These are phyloP conservation scores for Diaporthe ilicicola DNA, from an alignment of 2,329 filamentous ascomycete genomes.

Conservation along the genomic window DNA sequence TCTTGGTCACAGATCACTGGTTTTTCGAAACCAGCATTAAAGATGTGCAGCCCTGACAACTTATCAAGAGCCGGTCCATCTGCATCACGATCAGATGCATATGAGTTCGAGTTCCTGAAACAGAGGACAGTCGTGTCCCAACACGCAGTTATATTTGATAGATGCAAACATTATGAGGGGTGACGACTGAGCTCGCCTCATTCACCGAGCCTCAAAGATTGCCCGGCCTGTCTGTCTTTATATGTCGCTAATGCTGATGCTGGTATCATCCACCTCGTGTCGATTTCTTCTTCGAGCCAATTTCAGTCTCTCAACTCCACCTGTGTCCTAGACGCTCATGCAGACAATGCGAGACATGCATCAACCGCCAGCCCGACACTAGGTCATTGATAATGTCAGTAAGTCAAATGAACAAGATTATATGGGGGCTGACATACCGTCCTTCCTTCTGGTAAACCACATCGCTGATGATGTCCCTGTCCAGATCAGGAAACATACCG, in stretches of 20 bases:
- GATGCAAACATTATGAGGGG: constrained; percentile 3
- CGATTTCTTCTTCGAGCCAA: not conserved
- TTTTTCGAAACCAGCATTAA: too few relatives aligned
- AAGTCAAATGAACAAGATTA: constrained; percentile 7
- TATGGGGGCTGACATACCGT: constrained; percentile 69
- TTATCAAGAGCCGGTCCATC: too few relatives aligned
- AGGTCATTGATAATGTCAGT: constrained; percentile 37
- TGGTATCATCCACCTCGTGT: constrained; percentile 2
- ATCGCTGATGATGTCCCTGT: constrained; percentile 94
- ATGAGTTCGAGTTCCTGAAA: too few relatives aligned
- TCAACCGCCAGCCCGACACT: constrained; percentile 88
- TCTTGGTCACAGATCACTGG: too few relatives aligned
- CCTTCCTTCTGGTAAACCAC: constrained; percentile 96
- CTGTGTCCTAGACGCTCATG: constrained; percentile 38
- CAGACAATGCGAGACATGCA: constrained; percentile 77
- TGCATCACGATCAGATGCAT: too few relatives aligned
- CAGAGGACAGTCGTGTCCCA: not conserved
- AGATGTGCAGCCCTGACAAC: not conserved
- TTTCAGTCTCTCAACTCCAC: not conserved
- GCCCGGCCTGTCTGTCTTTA: not conserved
- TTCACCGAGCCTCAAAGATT: not conserved
- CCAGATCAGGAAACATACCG: constrained; percentile 96
- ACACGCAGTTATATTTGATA: not conserved
- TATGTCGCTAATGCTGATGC: constrained; percentile 19
- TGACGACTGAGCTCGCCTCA: not conserved